Evolutionary conservation across 2,329 filamentous ascomycete species (phyloP).

Genomic region (Podosphaera fusca): DNA sequence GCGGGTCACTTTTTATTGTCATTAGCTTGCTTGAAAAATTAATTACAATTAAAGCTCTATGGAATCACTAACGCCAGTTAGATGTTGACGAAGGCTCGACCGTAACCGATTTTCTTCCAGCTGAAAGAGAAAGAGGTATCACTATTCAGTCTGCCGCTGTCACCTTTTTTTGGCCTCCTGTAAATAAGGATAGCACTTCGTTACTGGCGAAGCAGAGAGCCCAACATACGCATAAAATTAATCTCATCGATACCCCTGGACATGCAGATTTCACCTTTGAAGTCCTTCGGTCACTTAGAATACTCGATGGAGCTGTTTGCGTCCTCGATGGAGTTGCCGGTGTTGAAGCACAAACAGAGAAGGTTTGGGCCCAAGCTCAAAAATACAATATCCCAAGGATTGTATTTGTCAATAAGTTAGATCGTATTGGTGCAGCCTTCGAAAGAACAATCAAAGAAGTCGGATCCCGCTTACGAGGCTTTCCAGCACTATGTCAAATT

Average conservation of each 20-base stretch:
- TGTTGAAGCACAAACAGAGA: conserved; percentile 90
- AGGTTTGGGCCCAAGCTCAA: conserved; percentile 82
- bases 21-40: neutral
- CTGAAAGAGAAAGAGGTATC: conserved; percentile 78
- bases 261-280: conserved; percentile 97
- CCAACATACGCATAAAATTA: conserved; percentile 47
- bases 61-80: conserved; percentile 8
- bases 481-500: conserved; percentile 82
- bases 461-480: conserved; percentile 52
- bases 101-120: conserved; percentile 86
- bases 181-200: conserved; percentile 7
- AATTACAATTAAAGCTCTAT: neutral
- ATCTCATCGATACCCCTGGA: conserved; percentile 86
- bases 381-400: conserved; percentile 67
- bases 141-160: conserved; percentile 96
- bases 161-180: conserved; percentile 75
- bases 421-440: conserved; percentile 64
- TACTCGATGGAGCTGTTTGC: conserved; percentile 77
- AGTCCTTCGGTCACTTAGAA: conserved; percentile 69
- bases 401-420: conserved; percentile 65
- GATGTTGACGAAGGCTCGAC: conserved; percentile 94
- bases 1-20: neutral
- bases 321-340: conserved; percentile 82
- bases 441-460: conserved; percentile 69
- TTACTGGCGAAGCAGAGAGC: conserved; percentile 19